phyloP scores from a whole-genome alignment of 768 basidiomycete species.

The Ramaria rubella region DNA sequence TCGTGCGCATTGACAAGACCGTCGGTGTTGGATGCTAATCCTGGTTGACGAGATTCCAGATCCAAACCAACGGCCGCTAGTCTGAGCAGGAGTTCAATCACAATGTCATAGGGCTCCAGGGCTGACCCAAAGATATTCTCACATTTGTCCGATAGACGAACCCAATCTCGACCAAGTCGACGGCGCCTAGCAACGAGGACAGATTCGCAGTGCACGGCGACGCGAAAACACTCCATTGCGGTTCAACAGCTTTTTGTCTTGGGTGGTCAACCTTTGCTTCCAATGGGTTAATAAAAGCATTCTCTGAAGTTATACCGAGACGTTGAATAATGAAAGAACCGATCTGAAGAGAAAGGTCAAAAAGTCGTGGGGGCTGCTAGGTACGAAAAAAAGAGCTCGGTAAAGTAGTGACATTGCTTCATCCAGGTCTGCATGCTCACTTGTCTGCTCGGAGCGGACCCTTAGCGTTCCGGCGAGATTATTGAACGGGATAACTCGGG shows the following conservation, averaged over 20 bases:
- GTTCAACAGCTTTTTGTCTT: no score
- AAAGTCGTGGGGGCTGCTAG: conserved; percentile 14
- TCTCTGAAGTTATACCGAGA: no score
- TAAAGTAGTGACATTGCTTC: conserved; percentile 21
- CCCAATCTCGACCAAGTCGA: background rate
- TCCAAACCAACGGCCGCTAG: conserved; percentile 15
- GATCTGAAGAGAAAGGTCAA: conserved; percentile 11
- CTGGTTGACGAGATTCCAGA: conserved; percentile 15
- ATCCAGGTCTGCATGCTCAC: conserved; percentile 20
- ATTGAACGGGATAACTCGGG: conserved; percentile 13
- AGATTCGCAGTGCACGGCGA: background rate
- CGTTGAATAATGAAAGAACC: no score
- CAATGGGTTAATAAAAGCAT: no score
- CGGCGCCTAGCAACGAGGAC: background rate
- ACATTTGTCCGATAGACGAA: no score
- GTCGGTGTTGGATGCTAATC: conserved; percentile 14
- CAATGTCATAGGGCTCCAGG: conserved; percentile 24
- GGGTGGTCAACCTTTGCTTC: no score
- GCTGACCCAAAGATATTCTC: conserved; percentile 21
- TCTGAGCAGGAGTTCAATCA: conserved; percentile 21
- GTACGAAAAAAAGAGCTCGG: conserved; percentile 21
- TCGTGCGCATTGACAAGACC: conserved; percentile 19
- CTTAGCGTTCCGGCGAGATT: conserved; percentile 18
- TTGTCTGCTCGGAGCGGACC: conserved; percentile 12
- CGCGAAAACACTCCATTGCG: no score